Evolutionary conservation across 768 basidiomycete species (phyloP).

Genomic region (Rubroboletus satanas): DNA sequence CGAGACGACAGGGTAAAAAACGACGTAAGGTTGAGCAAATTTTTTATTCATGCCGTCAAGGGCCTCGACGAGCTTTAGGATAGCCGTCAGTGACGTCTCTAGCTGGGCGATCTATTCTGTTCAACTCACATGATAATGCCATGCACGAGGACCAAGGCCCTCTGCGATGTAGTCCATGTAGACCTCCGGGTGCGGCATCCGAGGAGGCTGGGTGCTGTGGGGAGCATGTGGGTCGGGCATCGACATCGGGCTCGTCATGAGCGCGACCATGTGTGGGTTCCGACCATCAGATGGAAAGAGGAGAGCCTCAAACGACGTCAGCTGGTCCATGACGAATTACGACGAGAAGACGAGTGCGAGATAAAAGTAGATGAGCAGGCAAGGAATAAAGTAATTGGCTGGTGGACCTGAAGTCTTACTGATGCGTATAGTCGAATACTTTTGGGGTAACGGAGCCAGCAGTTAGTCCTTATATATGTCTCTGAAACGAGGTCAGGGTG

Average conservation of each 20-base stretch:
- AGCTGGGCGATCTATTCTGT: conserved; percentile 11
- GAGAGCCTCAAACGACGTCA: conserved; percentile 63
- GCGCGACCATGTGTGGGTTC: conserved; percentile 63
- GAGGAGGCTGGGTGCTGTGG: conserved; percentile 45
- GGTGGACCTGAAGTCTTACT: conserved; percentile 15
- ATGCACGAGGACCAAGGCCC: conserved; percentile 59
- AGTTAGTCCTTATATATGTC: conserved; percentile 28
- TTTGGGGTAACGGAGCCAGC: conserved; percentile 13
- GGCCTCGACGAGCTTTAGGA: conserved; percentile 59
- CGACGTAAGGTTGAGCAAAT: conserved; percentile 74
- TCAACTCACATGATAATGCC: conserved; percentile 66
- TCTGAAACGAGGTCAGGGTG: conserved; percentile 41
- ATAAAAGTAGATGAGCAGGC: conserved; percentile 13
- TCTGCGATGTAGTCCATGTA: conserved; percentile 87
- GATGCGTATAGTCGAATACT: conserved; percentile 22
- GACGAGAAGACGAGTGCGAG: conserved; percentile 13
- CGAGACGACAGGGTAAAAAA: conserved; percentile 73
- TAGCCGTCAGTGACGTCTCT: conserved; percentile 18
- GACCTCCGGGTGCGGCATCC: conserved; percentile 79
- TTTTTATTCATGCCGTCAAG: conserved; percentile 79
- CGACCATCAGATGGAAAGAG: conserved; percentile 78
- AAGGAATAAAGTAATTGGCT: conserved; percentile 18
- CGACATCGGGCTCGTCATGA: conserved; percentile 65
- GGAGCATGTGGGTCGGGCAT: conserved; percentile 42
- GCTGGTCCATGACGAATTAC: conserved; percentile 53